Evolutionary conservation across 2,329 filamentous ascomycete genomes (phyloP).

Genomic region (Dichotomopilus funicola): DNA sequence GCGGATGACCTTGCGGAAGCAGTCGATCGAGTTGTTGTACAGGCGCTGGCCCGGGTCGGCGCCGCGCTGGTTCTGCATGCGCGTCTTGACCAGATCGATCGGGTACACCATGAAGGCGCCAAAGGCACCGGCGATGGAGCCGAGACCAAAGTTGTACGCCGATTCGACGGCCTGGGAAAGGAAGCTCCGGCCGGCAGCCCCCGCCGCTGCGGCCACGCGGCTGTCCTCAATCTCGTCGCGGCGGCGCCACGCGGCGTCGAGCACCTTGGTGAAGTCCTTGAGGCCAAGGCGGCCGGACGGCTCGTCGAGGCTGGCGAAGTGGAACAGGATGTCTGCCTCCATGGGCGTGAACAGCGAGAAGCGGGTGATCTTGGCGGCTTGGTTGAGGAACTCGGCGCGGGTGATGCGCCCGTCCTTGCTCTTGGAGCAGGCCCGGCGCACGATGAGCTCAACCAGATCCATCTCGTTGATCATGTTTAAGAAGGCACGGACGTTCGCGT

Average conservation of each 20-base stretch:
- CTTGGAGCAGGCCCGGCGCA: conserved; percentile 78
- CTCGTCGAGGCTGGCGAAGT: conserved; percentile 90
- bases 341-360: conserved; percentile 97
- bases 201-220: conserved; percentile 37
- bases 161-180: conserved; percentile 66
- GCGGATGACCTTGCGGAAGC: conserved; percentile 82
- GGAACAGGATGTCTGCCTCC: conserved; percentile 98
- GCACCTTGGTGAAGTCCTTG: conserved; percentile 84
- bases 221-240: conserved; percentile 47
- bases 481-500: conserved; percentile 94
- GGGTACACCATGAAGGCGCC: conserved; percentile 99
- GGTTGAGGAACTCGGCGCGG: conserved; percentile 86
- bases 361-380: conserved; percentile 81
- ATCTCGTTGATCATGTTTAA: conserved; percentile 97
- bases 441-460: conserved; percentile 91
- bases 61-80: conserved; percentile 93
- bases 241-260: conserved; percentile 86
- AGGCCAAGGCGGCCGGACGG: conserved; percentile 78
- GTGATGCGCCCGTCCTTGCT: conserved; percentile 90
- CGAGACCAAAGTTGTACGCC: conserved; percentile 82
- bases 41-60: conserved; percentile 75
- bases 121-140: conserved; percentile 87
- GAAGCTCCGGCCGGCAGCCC: conserved; percentile 49
- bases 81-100: conserved; percentile 96
- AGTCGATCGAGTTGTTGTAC: conserved; percentile 97